Conservation (phyloP, 2,329 filamentous ascomycete genomes). For the Aspergillus proliferans region DNA sequence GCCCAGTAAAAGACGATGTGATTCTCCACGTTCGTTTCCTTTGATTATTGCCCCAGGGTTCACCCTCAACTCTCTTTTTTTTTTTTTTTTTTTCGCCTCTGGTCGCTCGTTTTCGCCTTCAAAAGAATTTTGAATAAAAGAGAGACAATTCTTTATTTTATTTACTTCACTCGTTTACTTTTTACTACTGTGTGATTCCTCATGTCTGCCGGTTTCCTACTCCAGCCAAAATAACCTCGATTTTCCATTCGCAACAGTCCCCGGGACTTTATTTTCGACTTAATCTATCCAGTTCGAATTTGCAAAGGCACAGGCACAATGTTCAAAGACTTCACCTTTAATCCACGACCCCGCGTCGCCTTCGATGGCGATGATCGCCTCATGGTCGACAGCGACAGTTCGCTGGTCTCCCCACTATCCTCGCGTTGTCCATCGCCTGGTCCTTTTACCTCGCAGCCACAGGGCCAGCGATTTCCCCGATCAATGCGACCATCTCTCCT, state of each 20-base stretch:
- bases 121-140: background rate
- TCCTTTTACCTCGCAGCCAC: constrained; percentile 12
- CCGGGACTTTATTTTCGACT: no score
- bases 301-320: constrained; percentile 16
- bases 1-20: background rate
- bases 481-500: constrained; percentile 29
- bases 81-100: background rate
- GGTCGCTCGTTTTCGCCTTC: no score
- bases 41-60: background rate
- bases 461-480: constrained; percentile 22
- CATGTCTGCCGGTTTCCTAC: no score
- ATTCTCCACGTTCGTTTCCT: background rate
- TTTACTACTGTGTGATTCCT: no score
- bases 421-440: constrained; percentile 40
- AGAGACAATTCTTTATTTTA: background rate
- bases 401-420: constrained; percentile 35
- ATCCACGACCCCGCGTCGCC: constrained; percentile 20
- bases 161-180: no score
- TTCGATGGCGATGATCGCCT: constrained; percentile 29
- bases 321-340: constrained; percentile 40
- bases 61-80: background rate
- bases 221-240: no score
- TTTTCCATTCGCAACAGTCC: no score
- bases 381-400: constrained; percentile 32
- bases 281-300: no score